These are phyloP conservation scores for Pseudoperonospora humuli DNA, from an alignment of 352 stramenopile species.

Conservation along the genomic window DNA sequence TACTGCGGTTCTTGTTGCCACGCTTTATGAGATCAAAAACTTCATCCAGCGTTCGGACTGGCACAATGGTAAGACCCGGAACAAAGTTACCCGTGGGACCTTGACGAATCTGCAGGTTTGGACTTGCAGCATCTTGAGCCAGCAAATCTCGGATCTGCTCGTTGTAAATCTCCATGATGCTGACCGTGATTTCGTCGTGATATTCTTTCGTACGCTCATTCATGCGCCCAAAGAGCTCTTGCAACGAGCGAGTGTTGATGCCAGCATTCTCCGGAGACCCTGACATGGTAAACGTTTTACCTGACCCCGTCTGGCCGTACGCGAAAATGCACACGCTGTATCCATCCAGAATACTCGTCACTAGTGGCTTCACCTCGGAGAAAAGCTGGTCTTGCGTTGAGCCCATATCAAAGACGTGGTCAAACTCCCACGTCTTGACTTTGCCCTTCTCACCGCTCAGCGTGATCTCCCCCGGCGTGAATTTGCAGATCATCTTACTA, in stretches of 20 bases:
- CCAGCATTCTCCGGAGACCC: conserved; percentile 63
- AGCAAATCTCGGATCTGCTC: conserved; percentile 93
- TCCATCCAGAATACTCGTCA: conserved; percentile 80
- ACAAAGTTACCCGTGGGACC: conserved; percentile 82
- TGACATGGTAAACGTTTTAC: conserved; percentile 85
- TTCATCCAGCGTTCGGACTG: conserved; percentile 70
- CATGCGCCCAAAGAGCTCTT: conserved; percentile 82
- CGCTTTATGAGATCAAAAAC: conserved; percentile 81
- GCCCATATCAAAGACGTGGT: too few species aligned
- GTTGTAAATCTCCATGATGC: conserved; percentile 96
- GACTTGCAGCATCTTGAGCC: conserved; percentile 67
- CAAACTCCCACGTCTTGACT: too few species aligned
- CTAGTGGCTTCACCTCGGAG: conserved; percentile 60
- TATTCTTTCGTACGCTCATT: conserved; percentile 56
- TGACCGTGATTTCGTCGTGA: conserved; percentile 83
- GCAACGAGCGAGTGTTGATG: conserved; percentile 80
- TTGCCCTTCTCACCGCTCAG: too few species aligned
- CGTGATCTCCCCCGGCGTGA: too few species aligned
- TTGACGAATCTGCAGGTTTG: conserved; percentile 78
- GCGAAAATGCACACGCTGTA: conserved; percentile 91
- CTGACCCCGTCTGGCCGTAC: conserved; percentile 81
- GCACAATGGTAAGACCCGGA: conserved; percentile 51
- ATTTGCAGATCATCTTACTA: too few species aligned
- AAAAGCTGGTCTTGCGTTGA: conserved; percentile 78
- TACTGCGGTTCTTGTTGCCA: conserved; percentile 83